A percentile compares a stretch with the other conserved stretches of the same genome.
These are phyloP conservation scores for Termitomyces sp. DNA, from an alignment of 768 basidiomycete species.

Conservation along the genomic window DNA sequence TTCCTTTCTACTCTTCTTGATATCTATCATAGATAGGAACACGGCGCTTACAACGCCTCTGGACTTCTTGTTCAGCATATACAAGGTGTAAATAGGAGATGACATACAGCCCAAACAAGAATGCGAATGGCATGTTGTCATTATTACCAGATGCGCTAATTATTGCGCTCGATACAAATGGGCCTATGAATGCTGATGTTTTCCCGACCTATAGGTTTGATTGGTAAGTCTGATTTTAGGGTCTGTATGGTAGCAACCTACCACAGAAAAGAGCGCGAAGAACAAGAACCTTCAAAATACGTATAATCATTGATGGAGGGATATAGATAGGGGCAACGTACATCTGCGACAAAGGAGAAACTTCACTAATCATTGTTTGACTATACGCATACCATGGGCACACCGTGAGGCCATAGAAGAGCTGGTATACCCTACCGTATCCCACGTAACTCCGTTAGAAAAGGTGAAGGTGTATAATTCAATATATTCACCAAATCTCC, in stretches of 20 bases:
- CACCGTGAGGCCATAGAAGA: constrained; percentile 65
- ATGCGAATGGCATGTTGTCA: constrained; percentile 72
- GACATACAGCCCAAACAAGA: constrained; percentile 62
- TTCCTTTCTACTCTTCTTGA: constrained; percentile 57
- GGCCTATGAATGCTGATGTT: constrained; percentile 73
- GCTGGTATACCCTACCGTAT: constrained; percentile 54
- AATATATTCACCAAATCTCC: constrained; percentile 60
- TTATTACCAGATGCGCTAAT: constrained; percentile 65
- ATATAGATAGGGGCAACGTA: no score
- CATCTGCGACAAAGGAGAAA: constrained; percentile 70
- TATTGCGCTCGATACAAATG: constrained; percentile 70
- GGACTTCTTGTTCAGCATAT: neutral
- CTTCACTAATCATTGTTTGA: constrained; percentile 80
- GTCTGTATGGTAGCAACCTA: constrained; percentile 19
- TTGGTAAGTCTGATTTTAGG: neutral
- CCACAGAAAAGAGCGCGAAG: constrained; percentile 71
- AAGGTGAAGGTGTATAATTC: neutral
- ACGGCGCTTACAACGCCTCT: constrained; percentile 50
- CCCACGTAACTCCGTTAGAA: neutral
- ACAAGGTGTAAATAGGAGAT: neutral
- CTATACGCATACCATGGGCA: constrained; percentile 82
- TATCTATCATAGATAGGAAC: constrained; percentile 59
- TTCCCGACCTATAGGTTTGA: constrained; percentile 48
- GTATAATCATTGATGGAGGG: no score
- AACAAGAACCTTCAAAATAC: constrained; percentile 56